Conservation (phyloP, 2,329 filamentous ascomycete species). For the Diplodia corticola region DNA sequence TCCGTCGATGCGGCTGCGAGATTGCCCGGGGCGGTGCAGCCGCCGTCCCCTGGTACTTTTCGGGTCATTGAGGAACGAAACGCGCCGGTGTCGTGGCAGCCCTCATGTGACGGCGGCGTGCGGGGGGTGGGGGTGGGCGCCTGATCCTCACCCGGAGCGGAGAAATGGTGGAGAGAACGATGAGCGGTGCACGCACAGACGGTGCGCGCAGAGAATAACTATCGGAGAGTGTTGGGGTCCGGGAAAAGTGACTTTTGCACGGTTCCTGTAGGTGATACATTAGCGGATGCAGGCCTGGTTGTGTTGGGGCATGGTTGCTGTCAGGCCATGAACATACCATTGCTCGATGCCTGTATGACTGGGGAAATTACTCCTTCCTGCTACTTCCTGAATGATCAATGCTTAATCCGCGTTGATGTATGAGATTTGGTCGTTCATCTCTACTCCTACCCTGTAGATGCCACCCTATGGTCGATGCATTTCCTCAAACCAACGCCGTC, state of each 20-base stretch:
- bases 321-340: constrained; percentile 1
- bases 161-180: constrained; percentile 2
- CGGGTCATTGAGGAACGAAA: constrained; percentile 16
- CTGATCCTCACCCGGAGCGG: background rate
- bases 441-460: background rate
- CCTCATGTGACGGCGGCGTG: background rate
- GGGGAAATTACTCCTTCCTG: background rate
- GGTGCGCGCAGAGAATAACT: constrained; percentile 4
- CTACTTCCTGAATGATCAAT: background rate
- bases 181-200: constrained; percentile 7
- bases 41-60: background rate
- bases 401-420: background rate
- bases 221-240: constrained; percentile 7
- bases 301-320: background rate
- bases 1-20: constrained; percentile 22
- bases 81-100: background rate
- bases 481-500: constrained; percentile 9
- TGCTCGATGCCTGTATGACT: background rate
- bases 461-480: background rate
- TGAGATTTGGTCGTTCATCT: background rate
- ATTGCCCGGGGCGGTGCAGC: constrained; percentile 1
- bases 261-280: background rate
- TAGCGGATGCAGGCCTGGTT: background rate
- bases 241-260: background rate
- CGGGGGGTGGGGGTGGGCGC: constrained; percentile 14